A percentile compares a stretch with the other conserved stretches of the same genome.
Evolutionary conservation across 78 protist species (phyloP).

Genomic region (Dictyostelium capitatum): DNA sequence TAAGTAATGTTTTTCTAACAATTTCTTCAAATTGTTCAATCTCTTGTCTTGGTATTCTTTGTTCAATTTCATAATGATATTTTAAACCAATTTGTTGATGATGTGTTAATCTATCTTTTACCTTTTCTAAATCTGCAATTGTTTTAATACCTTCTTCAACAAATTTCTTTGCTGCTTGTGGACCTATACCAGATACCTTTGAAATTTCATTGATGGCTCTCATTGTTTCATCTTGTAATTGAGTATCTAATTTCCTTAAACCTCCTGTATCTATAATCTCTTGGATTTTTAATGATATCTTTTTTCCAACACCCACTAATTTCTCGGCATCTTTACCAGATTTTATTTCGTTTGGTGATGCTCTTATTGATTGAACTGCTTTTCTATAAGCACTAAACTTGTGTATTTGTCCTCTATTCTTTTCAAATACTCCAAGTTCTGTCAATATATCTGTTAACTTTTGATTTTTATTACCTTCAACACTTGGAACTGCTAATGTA

Average conservation of each 20-base stretch:
- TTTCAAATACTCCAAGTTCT: conserved; percentile 48
- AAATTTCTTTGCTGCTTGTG: conserved; percentile 44
- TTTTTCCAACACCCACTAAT: conserved; percentile 73
- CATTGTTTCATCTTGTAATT: conserved; percentile 3
- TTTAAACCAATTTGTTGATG: conserved; percentile 79
- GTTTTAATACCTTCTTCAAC: conserved; percentile 36
- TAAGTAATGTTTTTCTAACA: neutral
- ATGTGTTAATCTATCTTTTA: conserved; percentile 53
- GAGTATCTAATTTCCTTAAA: conserved; percentile 23
- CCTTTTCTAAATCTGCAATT: conserved; percentile 32
- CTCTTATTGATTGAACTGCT: conserved; percentile 50
- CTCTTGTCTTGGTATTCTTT: conserved; percentile 77
- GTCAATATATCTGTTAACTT: conserved; percentile 28
- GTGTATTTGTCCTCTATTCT: conserved; percentile 59
- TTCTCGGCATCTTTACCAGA: conserved; percentile 55
- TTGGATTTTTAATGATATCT: conserved; percentile 72
- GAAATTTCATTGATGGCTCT: conserved; percentile 33
- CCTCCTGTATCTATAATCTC: conserved; percentile 74
- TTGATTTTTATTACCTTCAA: conserved; percentile 4
- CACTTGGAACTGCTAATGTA: neutral
- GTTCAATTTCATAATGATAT: conserved; percentile 68
- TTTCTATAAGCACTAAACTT: conserved; percentile 60
- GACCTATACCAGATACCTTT: conserved; percentile 79
- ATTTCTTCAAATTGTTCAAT: conserved; percentile 64
- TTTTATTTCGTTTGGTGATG: conserved; percentile 30